Evolutionary conservation across 257 asterid genomes (phyloP).

Genomic region (Nicotiana noctiflora): DNA sequence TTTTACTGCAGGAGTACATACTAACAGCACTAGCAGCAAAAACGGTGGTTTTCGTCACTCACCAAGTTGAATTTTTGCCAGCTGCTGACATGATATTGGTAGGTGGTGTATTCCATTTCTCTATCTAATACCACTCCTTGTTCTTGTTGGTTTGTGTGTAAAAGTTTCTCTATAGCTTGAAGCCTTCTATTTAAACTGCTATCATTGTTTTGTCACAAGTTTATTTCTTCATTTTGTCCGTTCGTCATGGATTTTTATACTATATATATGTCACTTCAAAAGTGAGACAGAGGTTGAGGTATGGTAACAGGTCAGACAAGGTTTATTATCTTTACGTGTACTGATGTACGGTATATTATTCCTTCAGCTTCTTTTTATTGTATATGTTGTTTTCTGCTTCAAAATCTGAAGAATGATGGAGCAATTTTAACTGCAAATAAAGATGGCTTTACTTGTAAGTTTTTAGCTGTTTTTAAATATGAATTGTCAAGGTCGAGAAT

Average conservation of each 20-base stretch:
- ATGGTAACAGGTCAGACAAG: neutral
- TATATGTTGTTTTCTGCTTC: neutral
- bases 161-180: neutral
- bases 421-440: neutral
- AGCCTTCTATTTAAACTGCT: neutral
- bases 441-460: neutral
- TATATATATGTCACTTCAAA: neutral
- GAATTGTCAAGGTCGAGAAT: neutral
- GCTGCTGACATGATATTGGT: constrained; percentile 97
- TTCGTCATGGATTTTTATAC: neutral
- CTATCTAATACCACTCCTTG: neutral
- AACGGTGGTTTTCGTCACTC: constrained; percentile 89
- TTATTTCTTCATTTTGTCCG: neutral
- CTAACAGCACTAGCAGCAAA: constrained; percentile 71
- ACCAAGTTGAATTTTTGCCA: constrained; percentile 95
- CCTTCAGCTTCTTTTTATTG: neutral
- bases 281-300: neutral
- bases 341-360: neutral
- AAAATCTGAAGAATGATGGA: constrained; percentile 1
- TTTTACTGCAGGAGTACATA: constrained; percentile 81
- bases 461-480: neutral
- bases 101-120: constrained; percentile 15
- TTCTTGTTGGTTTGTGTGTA: neutral
- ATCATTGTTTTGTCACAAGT: neutral
- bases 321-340: neutral